Evolutionary conservation across 345 rosid species (phyloP).

Genomic region (Draba incana): DNA sequence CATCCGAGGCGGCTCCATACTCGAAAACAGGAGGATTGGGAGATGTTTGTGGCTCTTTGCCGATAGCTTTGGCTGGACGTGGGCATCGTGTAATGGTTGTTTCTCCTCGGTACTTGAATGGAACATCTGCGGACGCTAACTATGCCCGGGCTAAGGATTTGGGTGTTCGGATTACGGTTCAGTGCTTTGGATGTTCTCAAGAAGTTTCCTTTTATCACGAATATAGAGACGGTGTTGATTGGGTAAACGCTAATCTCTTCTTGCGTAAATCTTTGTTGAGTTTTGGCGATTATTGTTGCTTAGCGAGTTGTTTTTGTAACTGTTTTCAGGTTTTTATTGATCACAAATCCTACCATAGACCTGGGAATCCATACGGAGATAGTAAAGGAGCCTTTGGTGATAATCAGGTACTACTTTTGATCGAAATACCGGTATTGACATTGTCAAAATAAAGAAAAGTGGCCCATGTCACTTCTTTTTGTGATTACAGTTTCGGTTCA

Average conservation of each 20-base stretch:
- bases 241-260: conserved; percentile 56
- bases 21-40: conserved; percentile 97
- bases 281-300: not conserved
- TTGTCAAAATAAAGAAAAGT: not conserved
- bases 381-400: conserved; percentile 82
- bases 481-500: conserved; percentile 87
- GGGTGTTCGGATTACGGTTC: conserved; percentile 49
- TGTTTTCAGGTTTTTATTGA: conserved; percentile 78
- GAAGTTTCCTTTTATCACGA: conserved; percentile 87
- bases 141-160: conserved; percentile 55
- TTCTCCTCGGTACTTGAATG: conserved; percentile 76
- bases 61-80: conserved; percentile 68
- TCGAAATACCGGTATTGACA: not conserved
- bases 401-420: conserved; percentile 65
- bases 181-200: conserved; percentile 80
- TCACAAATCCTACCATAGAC: conserved; percentile 83
- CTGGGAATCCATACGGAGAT: conserved; percentile 95
- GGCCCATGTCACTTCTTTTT: conserved; percentile 21
- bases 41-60: conserved; percentile 98
- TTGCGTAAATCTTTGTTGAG: conserved; percentile 11
- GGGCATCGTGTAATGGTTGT: conserved; percentile 98
- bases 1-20: conserved; percentile 95
- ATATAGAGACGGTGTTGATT: conserved; percentile 86
- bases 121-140: conserved; percentile 59
- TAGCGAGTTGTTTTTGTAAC: not conserved